Conservation (phyloP, 805 yeast species). For the Wickerhamiella occidentalis region DNA sequence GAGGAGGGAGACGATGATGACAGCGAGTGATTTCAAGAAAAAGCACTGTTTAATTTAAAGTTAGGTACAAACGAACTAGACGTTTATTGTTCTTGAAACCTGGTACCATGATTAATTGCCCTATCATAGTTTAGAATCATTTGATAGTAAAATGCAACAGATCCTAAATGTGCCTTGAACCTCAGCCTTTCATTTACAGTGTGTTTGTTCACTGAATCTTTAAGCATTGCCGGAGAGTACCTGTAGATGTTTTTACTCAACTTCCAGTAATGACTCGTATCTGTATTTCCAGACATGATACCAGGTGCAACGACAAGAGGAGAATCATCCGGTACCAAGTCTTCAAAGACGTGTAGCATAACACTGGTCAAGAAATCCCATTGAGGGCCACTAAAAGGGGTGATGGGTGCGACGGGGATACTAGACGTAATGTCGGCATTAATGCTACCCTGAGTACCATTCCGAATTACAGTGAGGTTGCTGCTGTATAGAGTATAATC, state of each 20-base stretch:
- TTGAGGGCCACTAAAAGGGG: conserved; percentile 33
- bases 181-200: conserved; percentile 1
- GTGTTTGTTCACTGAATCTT: conserved; percentile 17
- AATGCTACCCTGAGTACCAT: conserved; percentile 35
- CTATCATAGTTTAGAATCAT: conserved; percentile 17
- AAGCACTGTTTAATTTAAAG: not conserved
- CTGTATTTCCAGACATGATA: conserved; percentile 60
- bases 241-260: conserved; percentile 50
- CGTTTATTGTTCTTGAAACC: not conserved
- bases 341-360: conserved; percentile 50
- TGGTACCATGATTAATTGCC: not conserved
- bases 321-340: conserved; percentile 30
- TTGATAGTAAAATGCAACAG: conserved; percentile 8
- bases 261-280: conserved; percentile 55
- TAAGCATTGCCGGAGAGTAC: conserved; percentile 35
- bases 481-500: conserved; percentile 34
- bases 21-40: not conserved
- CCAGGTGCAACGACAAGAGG: conserved; percentile 41
- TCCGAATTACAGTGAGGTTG: conserved; percentile 23
- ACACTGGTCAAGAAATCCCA: conserved; percentile 57
- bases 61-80: not conserved
- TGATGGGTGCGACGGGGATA: conserved; percentile 42
- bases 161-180: conserved; percentile 1
- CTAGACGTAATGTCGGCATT: conserved; percentile 19
- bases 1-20: conserved; percentile 14